Percentiles rank a stretch among this genome's conserved stretches.
These are phyloP conservation scores for Paramecium biaurelia DNA, from an alignment of 73 alveolate genomes.

Conservation along the genomic window DNA sequence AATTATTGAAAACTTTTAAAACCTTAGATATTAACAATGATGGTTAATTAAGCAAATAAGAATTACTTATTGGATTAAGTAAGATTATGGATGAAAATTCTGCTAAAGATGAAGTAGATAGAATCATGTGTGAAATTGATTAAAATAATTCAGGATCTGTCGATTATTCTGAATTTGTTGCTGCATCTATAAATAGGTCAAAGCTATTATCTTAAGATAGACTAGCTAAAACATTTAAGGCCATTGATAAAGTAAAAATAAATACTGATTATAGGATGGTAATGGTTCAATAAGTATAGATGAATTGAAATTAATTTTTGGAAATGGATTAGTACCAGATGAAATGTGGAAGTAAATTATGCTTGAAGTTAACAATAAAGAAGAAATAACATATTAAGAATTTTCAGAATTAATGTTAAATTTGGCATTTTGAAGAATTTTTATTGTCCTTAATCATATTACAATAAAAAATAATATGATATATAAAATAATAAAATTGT, in stretches of 20 bases:
- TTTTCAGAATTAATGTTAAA: background rate
- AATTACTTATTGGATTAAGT: conserved; percentile 58
- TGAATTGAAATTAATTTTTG: conserved; percentile 73
- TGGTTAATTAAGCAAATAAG: conserved; percentile 70
- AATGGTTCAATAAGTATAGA: conserved; percentile 75
- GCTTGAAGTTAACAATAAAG: conserved; percentile 51
- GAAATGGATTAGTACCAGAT: conserved; percentile 53
- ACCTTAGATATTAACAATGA: conserved; percentile 63
- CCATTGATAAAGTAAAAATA: conserved; percentile 32
- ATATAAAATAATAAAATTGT: background rate
- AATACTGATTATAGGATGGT: conserved; percentile 57
- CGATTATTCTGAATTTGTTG: conserved; percentile 73
- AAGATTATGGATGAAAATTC: conserved; percentile 15
- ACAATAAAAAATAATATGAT: background rate
- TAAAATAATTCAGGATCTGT: conserved; percentile 64
- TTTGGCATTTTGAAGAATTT: background rate
- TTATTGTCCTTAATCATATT: background rate
- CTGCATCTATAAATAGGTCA: conserved; percentile 65
- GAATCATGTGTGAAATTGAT: conserved; percentile 61
- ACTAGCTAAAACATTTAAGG: conserved; percentile 63
- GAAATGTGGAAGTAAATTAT: conserved; percentile 56
- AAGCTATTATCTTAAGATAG: conserved; percentile 27
- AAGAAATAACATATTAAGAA: background rate
- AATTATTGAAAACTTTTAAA: conserved; percentile 27
- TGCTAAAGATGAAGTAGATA: conserved; percentile 58